Evolutionary conservation across 2,329 filamentous ascomycete genomes (phyloP), one percentile per base, ranked within the genome.

Genomic region (Cordyceps fumosorosea): DNA sequence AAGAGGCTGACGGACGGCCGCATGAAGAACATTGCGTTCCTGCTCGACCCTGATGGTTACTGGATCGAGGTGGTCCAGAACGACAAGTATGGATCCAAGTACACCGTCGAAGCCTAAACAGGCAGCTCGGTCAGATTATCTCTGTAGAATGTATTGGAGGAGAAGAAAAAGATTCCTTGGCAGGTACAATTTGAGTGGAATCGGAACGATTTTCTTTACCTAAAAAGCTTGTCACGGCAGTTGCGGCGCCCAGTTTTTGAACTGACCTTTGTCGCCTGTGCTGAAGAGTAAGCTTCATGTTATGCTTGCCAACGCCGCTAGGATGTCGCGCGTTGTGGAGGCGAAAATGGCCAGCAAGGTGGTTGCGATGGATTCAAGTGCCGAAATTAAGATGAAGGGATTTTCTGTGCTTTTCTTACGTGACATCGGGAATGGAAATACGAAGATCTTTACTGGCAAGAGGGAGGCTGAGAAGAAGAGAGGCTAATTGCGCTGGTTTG

Each of bases 21-120:
- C 52, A 96, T 97, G 93, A 93, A 90, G 82, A 91, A 95, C 66
- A 88, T 98, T 60, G 95, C 95, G 0, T 98, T 98, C 72, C 77
- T 98, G 53, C 80, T 96, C 54, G 93, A 93, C 68, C 92, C 93
- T 0, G 92, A 96, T 75, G 85, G 84, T 55, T 96, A 96, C 77
- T 96, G 89, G 90, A 83, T 91, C 60, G 86, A 89, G 76, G 72
- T 88, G 69, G 80, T 96, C 56, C 91, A 96, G 78, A 96, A 96
- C 69, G 87, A 90, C 76, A 81, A 78, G 60, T 79, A 89, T 63
- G 82, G 76, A 6, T 80, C 78, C 55, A 77, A 83, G 75, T 72
- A 76, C 42, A 83, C 81, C 69, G 82, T 82, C 63, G 81, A 75
- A n/a, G 20, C 44, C 26, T 56, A 29, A 47, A 45, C 48, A 44